Evolutionary conservation across 2,329 filamentous ascomycete genomes (phyloP), one percentile per base, ranked within the genome.

Genomic region (Colletotrichum shisoi): DNA sequence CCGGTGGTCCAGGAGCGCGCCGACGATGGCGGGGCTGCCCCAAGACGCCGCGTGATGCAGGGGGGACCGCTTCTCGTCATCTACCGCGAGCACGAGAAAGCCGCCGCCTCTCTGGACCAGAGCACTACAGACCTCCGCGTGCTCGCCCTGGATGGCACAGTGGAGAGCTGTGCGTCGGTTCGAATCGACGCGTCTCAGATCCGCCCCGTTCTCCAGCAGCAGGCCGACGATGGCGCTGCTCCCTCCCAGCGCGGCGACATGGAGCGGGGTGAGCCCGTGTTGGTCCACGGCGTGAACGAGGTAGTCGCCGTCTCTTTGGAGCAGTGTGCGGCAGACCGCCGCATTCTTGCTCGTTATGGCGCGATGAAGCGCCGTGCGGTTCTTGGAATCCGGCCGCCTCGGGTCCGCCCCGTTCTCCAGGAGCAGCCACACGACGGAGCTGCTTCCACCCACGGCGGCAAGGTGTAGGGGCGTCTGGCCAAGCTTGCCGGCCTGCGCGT

Each of bases 361-460:
- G 39, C 31, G 34, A 17, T 62, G 58, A 1, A 62, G 19, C 4
- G 49, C 24, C 12, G 58, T 58, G 27, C 46, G 53, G 3, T 57
- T 24, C 17, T 21, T 21, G 11, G 44, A 19, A 12, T 63, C 60
- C 21, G 17, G 11, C 4, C 17, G 34, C 13, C 34, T 49, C 37
- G 21, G 60, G 11, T 49, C 37, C 3, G 60, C 60, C 9, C 60
- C 52, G 6, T 57, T 63, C n/a, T 57, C 42, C 31, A 63, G 60
- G 3, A 63, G 51, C 3, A 63, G 27, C 52, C 60, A 57, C 3
- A 49, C 44, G n/a, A 31, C 42, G 3, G 40, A n/a, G 4, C 31
- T n/a, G 31, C 19, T 24, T 37, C 59, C 59, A 2, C n/a, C 11
- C 5, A 15, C 15, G 3, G 59, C 49, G 11, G 59, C 59, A 8